These are phyloP conservation scores for Amphibolis antarctica DNA, from an alignment of 106 monocot genomes.

Conservation along the genomic window DNA sequence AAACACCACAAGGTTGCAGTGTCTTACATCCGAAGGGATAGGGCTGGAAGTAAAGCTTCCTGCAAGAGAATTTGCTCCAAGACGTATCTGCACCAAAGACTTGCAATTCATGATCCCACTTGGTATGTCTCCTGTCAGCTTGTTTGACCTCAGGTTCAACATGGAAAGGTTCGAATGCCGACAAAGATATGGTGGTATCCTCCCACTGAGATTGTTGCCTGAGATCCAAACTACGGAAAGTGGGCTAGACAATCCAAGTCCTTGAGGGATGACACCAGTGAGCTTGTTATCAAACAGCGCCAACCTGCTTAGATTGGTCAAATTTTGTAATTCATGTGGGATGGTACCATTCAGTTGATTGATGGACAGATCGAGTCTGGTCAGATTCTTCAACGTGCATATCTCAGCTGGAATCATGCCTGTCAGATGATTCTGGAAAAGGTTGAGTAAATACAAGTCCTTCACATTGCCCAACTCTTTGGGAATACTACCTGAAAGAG, in stretches of 20 bases:
- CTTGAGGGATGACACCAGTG: constrained; percentile 63
- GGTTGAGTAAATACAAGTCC: constrained; percentile 47
- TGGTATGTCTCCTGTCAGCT: constrained; percentile 66
- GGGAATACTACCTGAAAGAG: constrained; percentile 59
- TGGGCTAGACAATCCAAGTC: constrained; percentile 55
- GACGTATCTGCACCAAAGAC: constrained; percentile 73
- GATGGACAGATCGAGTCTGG: constrained; percentile 89
- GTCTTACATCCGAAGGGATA: constrained; percentile 61
- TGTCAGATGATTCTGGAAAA: constrained; percentile 75
- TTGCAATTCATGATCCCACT: constrained; percentile 49
- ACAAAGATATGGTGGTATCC: constrained; percentile 62
- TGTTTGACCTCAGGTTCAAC: constrained; percentile 68
- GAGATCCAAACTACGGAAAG: constrained; percentile 95
- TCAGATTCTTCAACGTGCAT: constrained; percentile 46
- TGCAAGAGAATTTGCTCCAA: constrained; percentile 65
- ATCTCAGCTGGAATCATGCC: constrained; percentile 65
- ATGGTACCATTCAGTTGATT: constrained; percentile 60
- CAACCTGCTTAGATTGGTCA: constrained; percentile 50
- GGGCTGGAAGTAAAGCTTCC: constrained; percentile 53
- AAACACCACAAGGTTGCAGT: constrained; percentile 60
- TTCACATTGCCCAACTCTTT: constrained; percentile 46
- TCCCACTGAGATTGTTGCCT: constrained; percentile 63
- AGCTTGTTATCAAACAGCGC: constrained; percentile 76
- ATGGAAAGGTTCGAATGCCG: constrained; percentile 59
- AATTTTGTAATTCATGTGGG: constrained; percentile 58